phyloP scores from a whole-genome alignment of 169 alveolate species.

The Sarcocystis neurona region DNA sequence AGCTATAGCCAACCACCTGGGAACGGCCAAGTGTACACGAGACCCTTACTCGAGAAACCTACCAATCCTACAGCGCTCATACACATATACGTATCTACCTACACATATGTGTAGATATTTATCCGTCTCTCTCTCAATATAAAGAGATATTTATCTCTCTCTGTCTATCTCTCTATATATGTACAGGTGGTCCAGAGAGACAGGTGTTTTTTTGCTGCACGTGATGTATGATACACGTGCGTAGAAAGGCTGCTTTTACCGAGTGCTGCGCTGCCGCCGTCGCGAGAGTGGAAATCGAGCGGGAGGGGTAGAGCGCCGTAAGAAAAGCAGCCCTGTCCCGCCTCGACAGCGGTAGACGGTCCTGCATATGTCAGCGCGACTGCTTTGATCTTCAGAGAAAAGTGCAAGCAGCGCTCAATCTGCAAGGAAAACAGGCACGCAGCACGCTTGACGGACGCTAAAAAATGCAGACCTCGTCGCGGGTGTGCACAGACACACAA shows the following conservation, averaged over 20 bases:
- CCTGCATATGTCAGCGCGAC: constrained; percentile 30
- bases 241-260: no score
- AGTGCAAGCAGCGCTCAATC: constrained; percentile 8
- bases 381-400: neutral
- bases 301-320: constrained; percentile 73
- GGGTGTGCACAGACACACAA: neutral
- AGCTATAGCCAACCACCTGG: no score
- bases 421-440: neutral
- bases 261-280: constrained; percentile 72
- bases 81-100: neutral
- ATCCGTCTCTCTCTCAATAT: neutral
- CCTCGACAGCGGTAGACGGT: constrained; percentile 38
- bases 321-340: constrained; percentile 41
- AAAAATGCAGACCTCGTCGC: no score
- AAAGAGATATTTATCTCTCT: neutral
- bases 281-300: constrained; percentile 66
- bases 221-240: no score
- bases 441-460: no score
- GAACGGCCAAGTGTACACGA: no score
- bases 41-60: neutral
- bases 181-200: neutral
- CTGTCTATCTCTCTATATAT: neutral
- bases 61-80: neutral
- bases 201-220: no score
- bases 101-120: neutral